Evolutionary conservation across 257 asterid genomes (phyloP), one percentile per base, ranked within the genome.

Genomic region (Lycium ferocissimum): DNA sequence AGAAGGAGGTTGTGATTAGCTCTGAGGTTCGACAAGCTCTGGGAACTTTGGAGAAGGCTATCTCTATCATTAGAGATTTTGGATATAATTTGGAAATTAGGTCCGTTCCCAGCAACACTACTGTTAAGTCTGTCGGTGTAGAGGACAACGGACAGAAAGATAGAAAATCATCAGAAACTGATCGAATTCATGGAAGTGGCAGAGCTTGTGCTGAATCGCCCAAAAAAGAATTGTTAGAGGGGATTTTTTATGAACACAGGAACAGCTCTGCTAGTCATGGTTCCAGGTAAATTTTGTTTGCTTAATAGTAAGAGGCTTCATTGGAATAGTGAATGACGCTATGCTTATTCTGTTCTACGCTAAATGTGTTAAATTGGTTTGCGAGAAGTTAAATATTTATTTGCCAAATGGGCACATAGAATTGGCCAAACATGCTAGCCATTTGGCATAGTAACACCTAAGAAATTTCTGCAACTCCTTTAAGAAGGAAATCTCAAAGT

Each of bases 11-110:
- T 17, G 67, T 43, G 82, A 67, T 38, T 67, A 84, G 85, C 67
- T 85, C 87, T n/a, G 91, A 89, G 89, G 92, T 87, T 51, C 86
- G 88, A 86, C 85, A 40, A 76, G 89, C 99, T 88, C 87, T 96
- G 85, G 92, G 79, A 66, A 93, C 93, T 79, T 79, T 96, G 87
- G 95, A 91, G 49, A 92, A 88, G 91, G 93, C 90, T 15, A 93
- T 93, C 61, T 84, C 89, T 35, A 72, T 93, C 37, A 35, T 92
- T 9, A 93, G 92, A 63, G 92, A 87, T 83, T 80, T 85, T 80
- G 83, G 90, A 12, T 75, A 61, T 33, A 85, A 86, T 53, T 85
- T 85, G 3, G 65, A 73, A 59, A 80, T 81, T 14, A 81, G 35
- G 26, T 82, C 71, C 80, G 26, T 79, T 71, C 85, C 88, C 1